A percentile compares a stretch with the other conserved stretches of the same genome.
phyloP scores from a whole-genome alignment of 768 basidiomycete genomes.

The Auricularia heimuer region DNA sequence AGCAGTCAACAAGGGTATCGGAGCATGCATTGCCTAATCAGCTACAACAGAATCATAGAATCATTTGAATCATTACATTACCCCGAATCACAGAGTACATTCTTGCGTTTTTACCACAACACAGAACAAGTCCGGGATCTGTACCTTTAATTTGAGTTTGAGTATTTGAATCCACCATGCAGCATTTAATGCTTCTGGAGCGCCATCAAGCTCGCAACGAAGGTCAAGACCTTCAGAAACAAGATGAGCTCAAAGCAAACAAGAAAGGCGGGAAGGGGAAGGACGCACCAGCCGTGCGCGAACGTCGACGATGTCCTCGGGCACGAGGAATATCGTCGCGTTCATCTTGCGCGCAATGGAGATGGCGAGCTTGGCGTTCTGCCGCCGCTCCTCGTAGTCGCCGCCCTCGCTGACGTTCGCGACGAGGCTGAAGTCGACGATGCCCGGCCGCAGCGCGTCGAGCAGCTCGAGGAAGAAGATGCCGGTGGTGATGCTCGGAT shows the following conservation, averaged over 20 bases:
- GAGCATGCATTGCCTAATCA: too few species aligned
- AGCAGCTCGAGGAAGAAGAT: constrained; percentile 90
- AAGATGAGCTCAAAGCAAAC: not conserved
- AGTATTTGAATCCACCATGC: too few species aligned
- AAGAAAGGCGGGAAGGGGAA: not conserved
- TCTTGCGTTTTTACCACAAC: too few species aligned
- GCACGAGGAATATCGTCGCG: constrained; percentile 90
- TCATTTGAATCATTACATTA: too few species aligned
- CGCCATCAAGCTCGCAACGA: constrained; percentile 88
- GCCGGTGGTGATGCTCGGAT: constrained; percentile 78
- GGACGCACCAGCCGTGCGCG: constrained; percentile 73
- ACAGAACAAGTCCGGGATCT: too few species aligned
- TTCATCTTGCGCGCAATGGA: constrained; percentile 99
- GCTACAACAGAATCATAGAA: too few species aligned
- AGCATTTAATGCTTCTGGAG: constrained; percentile 20
- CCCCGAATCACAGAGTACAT: too few species aligned
- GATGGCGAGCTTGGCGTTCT: constrained; percentile 95
- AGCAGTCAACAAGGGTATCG: too few species aligned
- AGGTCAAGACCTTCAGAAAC: constrained; percentile 70
- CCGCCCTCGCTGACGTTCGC: constrained; percentile 49
- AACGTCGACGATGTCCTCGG: constrained; percentile 94
- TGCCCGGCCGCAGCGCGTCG: constrained; percentile 85
- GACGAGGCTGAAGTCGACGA: constrained; percentile 84
- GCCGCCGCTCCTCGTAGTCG: constrained; percentile 77
- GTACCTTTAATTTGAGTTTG: too few species aligned